Evolutionary conservation across 495 filamentous ascomycete species (phyloP).

Genomic region (Lepidopterella palustris): DNA sequence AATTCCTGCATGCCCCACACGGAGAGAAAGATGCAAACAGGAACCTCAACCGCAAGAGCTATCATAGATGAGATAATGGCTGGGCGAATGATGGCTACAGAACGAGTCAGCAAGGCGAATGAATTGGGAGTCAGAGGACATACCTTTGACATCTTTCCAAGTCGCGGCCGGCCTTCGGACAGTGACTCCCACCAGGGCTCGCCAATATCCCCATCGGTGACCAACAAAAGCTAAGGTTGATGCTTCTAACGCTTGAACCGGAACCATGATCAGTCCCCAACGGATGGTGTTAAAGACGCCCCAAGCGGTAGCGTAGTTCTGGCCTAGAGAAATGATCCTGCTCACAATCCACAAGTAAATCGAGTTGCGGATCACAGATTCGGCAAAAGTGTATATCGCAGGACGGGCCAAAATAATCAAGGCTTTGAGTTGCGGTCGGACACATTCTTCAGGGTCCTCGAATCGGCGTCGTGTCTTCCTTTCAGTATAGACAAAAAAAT

Average conservation of each 20-base stretch:
- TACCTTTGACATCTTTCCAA: constrained; percentile 35
- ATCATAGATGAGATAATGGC: constrained; percentile 49
- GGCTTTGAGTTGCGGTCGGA: constrained; percentile 38
- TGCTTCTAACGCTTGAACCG: constrained; percentile 60
- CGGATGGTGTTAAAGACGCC: constrained; percentile 69
- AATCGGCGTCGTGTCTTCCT: constrained; percentile 19
- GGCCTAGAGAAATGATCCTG: constrained; percentile 55
- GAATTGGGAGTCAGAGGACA: not conserved
- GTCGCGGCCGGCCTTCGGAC: constrained; percentile 38
- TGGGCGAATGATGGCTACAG: constrained; percentile 45
- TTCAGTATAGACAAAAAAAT: constrained; percentile 47
- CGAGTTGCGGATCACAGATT: constrained; percentile 61
- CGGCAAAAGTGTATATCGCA: constrained; percentile 52
- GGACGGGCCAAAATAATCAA: constrained; percentile 50
- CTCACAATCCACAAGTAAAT: constrained; percentile 69
- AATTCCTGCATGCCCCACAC: constrained; percentile 52
- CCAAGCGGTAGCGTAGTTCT: constrained; percentile 66
- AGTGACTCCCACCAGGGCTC: constrained; percentile 36
- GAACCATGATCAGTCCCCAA: constrained; percentile 76
- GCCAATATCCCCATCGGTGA: constrained; percentile 60
- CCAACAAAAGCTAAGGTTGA: constrained; percentile 60
- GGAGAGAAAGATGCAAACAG: constrained; percentile 56
- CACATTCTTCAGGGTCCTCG: constrained; percentile 3
- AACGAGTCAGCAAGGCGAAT: not conserved
- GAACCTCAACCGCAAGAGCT: constrained; percentile 53